Conservation (phyloP, 345 rosid genomes). For the Eucalyptus erythrocorys region DNA sequence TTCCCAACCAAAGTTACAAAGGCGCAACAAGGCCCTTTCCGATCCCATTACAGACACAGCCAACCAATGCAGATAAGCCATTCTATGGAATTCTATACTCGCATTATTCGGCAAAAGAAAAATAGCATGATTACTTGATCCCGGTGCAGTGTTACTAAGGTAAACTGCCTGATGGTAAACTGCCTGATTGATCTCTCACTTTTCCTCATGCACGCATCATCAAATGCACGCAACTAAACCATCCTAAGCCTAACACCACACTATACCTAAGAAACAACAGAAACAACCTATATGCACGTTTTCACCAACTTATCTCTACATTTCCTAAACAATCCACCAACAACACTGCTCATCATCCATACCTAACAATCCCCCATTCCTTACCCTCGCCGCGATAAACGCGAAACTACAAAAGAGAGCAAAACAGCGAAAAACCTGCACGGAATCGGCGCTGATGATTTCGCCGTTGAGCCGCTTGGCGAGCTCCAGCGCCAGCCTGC, state of each 20-base stretch:
- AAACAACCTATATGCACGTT: neutral
- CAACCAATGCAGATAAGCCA: neutral
- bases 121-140: neutral
- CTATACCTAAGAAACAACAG: neutral
- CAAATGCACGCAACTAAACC: neutral
- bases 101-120: neutral
- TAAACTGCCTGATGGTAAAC: neutral
- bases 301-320: neutral
- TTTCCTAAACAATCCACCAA: neutral
- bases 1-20: neutral
- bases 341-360: neutral
- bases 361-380: neutral
- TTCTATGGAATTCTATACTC: neutral
- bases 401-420: neutral
- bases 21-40: neutral
- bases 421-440: slow-evolving; percentile 39
- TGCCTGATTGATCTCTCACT: neutral
- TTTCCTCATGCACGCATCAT: neutral
- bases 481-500: slow-evolving; percentile 77
- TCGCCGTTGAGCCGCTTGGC: slow-evolving; percentile 87
- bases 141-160: neutral
- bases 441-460: slow-evolving; percentile 97
- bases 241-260: neutral
- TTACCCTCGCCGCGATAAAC: neutral
- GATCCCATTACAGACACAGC: neutral